Percentiles rank a stretch among this genome's conserved stretches.
Evolutionary conservation across 768 basidiomycete genomes (phyloP).

Genomic region (Hypholoma sublateritium): DNA sequence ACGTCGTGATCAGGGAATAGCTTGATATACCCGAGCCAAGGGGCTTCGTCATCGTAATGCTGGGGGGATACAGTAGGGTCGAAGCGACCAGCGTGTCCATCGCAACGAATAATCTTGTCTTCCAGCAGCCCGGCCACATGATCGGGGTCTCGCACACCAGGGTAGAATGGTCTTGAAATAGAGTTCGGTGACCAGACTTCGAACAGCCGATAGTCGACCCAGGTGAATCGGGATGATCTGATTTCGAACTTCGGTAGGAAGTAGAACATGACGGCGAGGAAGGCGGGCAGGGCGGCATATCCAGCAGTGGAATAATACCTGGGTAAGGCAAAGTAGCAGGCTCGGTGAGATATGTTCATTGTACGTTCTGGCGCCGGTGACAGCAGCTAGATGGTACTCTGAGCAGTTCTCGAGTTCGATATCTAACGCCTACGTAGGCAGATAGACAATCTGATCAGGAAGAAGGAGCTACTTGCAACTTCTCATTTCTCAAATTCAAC

Average conservation of each 20-base stretch:
- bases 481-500: no score
- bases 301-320: background rate
- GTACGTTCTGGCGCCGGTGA: background rate
- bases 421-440: no score
- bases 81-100: slow-evolving; percentile 14
- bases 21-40: slow-evolving; percentile 8
- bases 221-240: background rate
- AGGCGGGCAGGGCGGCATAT: background rate
- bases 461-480: no score
- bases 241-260: background rate
- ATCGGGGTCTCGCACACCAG: background rate
- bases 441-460: no score
- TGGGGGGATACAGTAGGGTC: slow-evolving; percentile 14
- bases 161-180: slow-evolving; percentile 3
- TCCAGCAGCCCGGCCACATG: background rate
- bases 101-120: background rate
- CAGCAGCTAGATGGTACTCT: background rate
- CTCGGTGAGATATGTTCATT: background rate
- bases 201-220: background rate
- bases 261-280: background rate
- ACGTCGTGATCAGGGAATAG: accelerated
- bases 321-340: background rate
- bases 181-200: slow-evolving; percentile 10
- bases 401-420: no score
- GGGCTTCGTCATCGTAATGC: background rate